phyloP scores from a whole-genome alignment of 768 basidiomycete genomes.

The Lentinula lateritia region DNA sequence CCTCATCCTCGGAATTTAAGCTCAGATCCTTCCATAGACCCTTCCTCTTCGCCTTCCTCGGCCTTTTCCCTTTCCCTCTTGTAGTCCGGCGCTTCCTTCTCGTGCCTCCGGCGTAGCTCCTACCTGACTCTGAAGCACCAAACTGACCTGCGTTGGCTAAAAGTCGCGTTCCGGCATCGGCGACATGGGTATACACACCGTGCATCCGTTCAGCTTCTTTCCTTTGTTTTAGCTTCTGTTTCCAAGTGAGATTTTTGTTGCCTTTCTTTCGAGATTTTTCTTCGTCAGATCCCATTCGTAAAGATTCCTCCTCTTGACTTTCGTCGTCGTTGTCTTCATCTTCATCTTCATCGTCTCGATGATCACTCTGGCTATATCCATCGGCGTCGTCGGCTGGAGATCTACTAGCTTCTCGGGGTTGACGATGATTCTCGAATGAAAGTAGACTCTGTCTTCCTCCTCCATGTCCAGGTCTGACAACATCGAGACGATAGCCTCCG shows the following conservation, averaged over 20 bases:
- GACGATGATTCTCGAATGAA: constrained; percentile 1
- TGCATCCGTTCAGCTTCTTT: background rate
- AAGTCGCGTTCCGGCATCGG: background rate
- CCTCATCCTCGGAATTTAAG: background rate
- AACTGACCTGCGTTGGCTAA: background rate
- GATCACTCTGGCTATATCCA: no score
- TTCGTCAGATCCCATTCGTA: background rate
- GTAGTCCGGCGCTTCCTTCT: background rate
- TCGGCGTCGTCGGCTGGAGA: background rate
- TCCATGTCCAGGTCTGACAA: background rate
- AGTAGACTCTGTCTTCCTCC: background rate
- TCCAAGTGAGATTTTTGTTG: background rate
- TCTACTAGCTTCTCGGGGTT: no score
- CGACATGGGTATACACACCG: background rate
- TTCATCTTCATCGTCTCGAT: background rate
- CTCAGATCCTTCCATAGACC: background rate
- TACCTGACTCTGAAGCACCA: background rate
- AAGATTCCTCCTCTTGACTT: background rate
- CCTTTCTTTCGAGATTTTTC: background rate
- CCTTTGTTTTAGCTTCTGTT: constrained; percentile 2
- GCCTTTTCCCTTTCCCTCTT: background rate
- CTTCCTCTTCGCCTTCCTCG: background rate
- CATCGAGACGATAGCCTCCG: background rate
- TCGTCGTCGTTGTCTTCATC: background rate
- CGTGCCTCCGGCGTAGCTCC: background rate